These are phyloP conservation scores for Yamadazyma akitaensis DNA, from an alignment of 805 yeast species.

Conservation along the genomic window DNA sequence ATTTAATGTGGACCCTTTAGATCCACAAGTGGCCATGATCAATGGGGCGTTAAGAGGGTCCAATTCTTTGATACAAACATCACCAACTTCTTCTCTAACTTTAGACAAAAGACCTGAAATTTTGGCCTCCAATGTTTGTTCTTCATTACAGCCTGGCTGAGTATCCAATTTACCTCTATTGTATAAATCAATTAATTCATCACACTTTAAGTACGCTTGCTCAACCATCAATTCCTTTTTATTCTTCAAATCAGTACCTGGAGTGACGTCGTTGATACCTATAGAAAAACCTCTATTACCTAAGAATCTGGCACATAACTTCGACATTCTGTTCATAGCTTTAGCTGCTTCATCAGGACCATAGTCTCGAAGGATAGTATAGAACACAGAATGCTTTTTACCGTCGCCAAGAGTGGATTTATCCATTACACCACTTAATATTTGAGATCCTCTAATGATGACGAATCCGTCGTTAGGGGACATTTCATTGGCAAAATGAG, in stretches of 20 bases:
- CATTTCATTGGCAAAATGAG: slow-evolving; percentile 81
- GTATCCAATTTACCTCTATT: slow-evolving; percentile 89
- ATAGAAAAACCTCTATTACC: slow-evolving; percentile 97
- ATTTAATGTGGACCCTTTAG: slow-evolving; percentile 95
- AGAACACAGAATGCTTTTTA: slow-evolving; percentile 93
- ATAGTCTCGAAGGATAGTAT: slow-evolving; percentile 89
- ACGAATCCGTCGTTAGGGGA: slow-evolving; percentile 96
- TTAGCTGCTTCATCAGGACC: slow-evolving; percentile 95
- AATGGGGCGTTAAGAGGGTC: slow-evolving; percentile 91
- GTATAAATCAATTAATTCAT: slow-evolving; percentile 76
- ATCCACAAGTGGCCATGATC: slow-evolving; percentile 99
- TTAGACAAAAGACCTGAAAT: slow-evolving; percentile 94
- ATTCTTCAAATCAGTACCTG: slow-evolving; percentile 69
- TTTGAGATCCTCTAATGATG: slow-evolving; percentile 82
- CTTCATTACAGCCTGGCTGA: slow-evolving; percentile 99
- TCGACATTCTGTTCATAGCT: slow-evolving; percentile 99
- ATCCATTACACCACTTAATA: slow-evolving; percentile 94
- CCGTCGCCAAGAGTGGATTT: slow-evolving; percentile 96
- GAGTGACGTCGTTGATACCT: slow-evolving; percentile 97
- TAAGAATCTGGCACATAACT: slow-evolving; percentile 88
- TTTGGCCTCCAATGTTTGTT: slow-evolving; percentile 95
- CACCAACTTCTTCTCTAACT: slow-evolving; percentile 99
- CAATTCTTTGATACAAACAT: slow-evolving; percentile 89
- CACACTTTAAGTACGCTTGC: slow-evolving; percentile 85
- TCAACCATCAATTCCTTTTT: slow-evolving; percentile 89